phyloP scores from a whole-genome alignment of 1,139 yeast species.

The Pneumocystis jirovecii region DNA sequence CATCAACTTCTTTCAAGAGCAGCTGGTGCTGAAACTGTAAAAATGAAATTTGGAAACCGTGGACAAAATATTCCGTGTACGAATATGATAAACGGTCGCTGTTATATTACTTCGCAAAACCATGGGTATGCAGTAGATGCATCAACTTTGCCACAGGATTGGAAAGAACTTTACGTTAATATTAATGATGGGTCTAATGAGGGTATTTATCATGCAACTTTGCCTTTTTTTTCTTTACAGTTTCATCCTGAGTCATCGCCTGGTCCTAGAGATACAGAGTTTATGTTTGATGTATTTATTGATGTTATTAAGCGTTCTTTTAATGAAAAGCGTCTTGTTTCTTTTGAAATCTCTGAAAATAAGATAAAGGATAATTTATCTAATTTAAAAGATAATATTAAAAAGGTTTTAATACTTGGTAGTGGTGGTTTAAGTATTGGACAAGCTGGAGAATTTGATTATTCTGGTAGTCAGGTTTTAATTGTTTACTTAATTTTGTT shows the following conservation, averaged over 20 bases:
- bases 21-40: conserved; percentile 79
- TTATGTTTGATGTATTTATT: conserved; percentile 86
- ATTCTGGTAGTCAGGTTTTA: conserved; percentile 47
- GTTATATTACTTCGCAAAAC: conserved; percentile 97
- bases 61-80: conserved; percentile 99
- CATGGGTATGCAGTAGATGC: conserved; percentile 97
- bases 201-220: conserved; percentile 81
- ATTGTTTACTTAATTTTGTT: not conserved
- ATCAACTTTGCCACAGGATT: conserved; percentile 49
- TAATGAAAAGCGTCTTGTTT: conserved; percentile 41
- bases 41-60: conserved; percentile 97
- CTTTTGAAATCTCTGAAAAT: conserved; percentile 82
- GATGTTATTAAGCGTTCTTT: conserved; percentile 51
- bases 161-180: conserved; percentile 91
- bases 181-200: conserved; percentile 97
- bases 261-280: conserved; percentile 98
- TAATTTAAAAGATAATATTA: conserved; percentile 45
- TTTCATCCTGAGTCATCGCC: conserved; percentile 99
- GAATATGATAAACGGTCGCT: conserved; percentile 79
- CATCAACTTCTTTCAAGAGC: conserved; percentile 96
- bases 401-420: conserved; percentile 90
- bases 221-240: conserved; percentile 96
- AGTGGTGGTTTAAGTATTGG: conserved; percentile 98
- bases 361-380: conserved; percentile 36
- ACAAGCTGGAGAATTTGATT: conserved; percentile 99